A percentile compares a stretch with the other conserved stretches of the same genome.
Conservation (phyloP, 345 rosid species). For the Capsella bursapastoris region DNA sequence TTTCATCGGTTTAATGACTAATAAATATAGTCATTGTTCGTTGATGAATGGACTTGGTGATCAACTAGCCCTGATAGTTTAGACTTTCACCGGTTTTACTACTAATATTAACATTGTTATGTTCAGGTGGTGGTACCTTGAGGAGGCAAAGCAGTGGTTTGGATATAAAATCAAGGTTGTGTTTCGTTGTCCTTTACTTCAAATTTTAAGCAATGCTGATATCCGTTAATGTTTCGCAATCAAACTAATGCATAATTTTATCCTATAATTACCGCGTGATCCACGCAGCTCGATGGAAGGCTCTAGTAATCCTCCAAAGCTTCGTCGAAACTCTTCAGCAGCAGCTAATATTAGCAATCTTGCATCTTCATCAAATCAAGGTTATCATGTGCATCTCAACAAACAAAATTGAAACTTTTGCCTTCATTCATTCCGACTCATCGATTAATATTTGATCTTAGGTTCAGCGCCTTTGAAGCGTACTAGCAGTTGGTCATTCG, state of each 20-base stretch:
- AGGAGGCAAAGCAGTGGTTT: slow-evolving; percentile 77
- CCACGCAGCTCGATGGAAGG: slow-evolving; percentile 57
- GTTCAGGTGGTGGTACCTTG: slow-evolving; percentile 56
- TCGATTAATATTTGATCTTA: background rate
- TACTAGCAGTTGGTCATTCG: slow-evolving; percentile 76
- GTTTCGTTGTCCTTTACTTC: background rate
- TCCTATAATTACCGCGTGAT: background rate
- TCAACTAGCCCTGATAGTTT: background rate
- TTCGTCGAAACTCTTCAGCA: slow-evolving; percentile 77
- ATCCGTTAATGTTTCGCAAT: background rate
- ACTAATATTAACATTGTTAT: background rate
- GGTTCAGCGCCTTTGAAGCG: slow-evolving; percentile 65
- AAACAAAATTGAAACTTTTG: background rate
- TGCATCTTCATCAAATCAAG: slow-evolving; percentile 57
- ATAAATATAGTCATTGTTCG: background rate
- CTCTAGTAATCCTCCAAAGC: slow-evolving; percentile 50
- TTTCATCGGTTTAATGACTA: background rate
- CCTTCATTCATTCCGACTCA: background rate
- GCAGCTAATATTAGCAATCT: slow-evolving; percentile 67
- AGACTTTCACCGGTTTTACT: background rate
- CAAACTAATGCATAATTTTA: background rate
- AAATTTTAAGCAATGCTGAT: slow-evolving; percentile 11
- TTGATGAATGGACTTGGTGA: background rate
- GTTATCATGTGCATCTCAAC: slow-evolving; percentile 35
- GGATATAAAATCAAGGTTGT: slow-evolving; percentile 68